Evolutionary conservation across 495 filamentous ascomycete species (phyloP).

Genomic region (Xylaria nigripes): DNA sequence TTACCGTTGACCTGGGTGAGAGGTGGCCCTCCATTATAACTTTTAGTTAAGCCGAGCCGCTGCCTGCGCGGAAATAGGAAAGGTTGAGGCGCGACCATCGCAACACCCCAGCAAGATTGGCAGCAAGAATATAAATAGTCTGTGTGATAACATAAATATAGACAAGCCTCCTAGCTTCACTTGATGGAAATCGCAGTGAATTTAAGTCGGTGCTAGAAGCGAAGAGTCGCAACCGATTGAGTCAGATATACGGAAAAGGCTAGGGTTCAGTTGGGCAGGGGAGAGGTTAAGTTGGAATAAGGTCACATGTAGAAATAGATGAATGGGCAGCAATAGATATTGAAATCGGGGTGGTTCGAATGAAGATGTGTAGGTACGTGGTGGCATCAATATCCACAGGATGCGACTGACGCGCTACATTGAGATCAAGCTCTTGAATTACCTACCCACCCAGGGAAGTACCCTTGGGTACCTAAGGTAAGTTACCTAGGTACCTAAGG

Average conservation of each 20-base stretch:
- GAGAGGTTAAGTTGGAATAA: not conserved
- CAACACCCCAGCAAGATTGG: not conserved
- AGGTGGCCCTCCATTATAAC: constrained; percentile 8
- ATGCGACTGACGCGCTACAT: not conserved
- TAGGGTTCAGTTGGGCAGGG: not conserved
- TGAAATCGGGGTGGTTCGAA: not conserved
- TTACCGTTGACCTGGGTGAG: constrained; percentile 6
- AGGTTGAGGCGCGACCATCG: not conserved
- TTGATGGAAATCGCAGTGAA: not conserved
- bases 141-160: not conserved
- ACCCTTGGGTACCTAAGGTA: no score
- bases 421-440: not conserved
- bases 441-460: no score
- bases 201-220: not conserved
- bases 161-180: not conserved
- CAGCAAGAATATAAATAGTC: not conserved
- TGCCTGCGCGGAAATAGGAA: constrained; percentile 1
- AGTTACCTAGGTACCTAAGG: no score
- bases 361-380: not conserved
- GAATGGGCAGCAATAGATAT: not conserved
- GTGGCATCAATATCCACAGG: not conserved
- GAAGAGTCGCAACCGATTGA: not conserved
- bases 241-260: not conserved
- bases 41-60: constrained; percentile 11
- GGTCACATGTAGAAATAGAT: no score